Evolutionary conservation across 768 basidiomycete species (phyloP), one percentile per base, ranked within the genome.

Genomic region (Termitomyces sp.): DNA sequence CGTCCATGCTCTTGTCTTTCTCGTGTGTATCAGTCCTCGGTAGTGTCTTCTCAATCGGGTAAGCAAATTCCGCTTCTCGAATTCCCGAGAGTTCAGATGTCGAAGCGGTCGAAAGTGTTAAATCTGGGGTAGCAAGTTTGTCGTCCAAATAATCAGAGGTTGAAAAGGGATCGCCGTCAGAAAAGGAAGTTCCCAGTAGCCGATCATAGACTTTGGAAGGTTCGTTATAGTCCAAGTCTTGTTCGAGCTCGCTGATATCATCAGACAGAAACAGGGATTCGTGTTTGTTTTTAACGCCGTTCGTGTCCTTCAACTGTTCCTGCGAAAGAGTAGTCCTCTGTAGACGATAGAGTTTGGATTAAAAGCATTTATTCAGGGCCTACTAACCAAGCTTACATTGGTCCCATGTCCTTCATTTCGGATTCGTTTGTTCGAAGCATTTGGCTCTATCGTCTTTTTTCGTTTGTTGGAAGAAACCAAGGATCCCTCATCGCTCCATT

Each of bases 1-100:
- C 80, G 53, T 88, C 82, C 8, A 66, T 68, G 22, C 65, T 66
- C 13, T 68, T 65, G 22, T 66, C 69, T 22, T 68, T 60, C 45
- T 60, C 62, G 35, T 58, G 5, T 20, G 55, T 32, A 4, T 33
- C n/a, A 8, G 28, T 42, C 15, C 35, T 38, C n/a, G 38, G 24
- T 11, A 40, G 24, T 18, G 53, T 39, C 28, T 55, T 18, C 1
- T 28, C 39, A n/a, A n/a, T 32, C 16, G 7, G 8, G 11, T 6
- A 13, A 7, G 15, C 18, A 7, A 5, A 11, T 12, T 40, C n/a
- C 18, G 18, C 39, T n/a, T 55, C 28, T 18, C 6, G 40, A 32
- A 18, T n/a, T 42, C 40, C 22, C 18, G 35, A 45, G 3, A 12
- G 24, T 35, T 51, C 42, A 7, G 56, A 40, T 7, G 53, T 49